Base-by-base conservation (phyloP, 2,329 filamentous ascomycete species). In the Geosmithia flava region DNA sequence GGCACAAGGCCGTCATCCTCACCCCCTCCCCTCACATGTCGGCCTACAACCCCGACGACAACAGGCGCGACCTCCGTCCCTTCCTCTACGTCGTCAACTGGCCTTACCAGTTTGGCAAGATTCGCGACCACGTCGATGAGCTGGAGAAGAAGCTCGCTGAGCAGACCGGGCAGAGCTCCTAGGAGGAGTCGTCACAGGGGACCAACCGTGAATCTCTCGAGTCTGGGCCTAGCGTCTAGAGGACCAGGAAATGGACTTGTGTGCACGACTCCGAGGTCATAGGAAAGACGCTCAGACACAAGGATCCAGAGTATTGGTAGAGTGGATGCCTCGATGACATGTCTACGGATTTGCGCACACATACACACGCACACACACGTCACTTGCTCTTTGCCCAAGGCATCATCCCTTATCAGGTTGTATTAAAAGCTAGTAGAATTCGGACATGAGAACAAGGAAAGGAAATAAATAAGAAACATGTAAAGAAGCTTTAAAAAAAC, bases 101-200 rank as follows among this genome's bases (percentile, higher is more conserved):
- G 59, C 62, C 64, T 6, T 70, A 62, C 63, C 66, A 67, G 49
- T 67, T 64, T 48, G 57, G 58, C 48, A 70, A 69, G 61, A 70
- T 70, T 41, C 56, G 61, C 47, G 60, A 54, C 4, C 61, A 65
- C 33, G 62, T 64, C 16, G 43, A 46, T 37, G 19, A 39, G 27
- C 30, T 48, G 49, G 47, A 50, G 43, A 46, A 42, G 46, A 23
- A 47, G 17, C 15, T 37, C 27, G 16, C 6, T 10, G 44, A 45
- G 44, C 29, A 45, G 19, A 44, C 20, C 4, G 27, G 19, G 42
- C 7, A 44, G 30, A 45, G 11, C 27, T 44, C 4, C 41, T 13
- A 30, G 33, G 6, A 27, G 23, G 23, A 27, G 23, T 27, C 23
- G 23, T 27, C 4, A 8, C n/a, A n/a, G n/a, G n/a, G n/a, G n/a